Percentiles rank a stretch among this genome's conserved stretches.
Evolutionary conservation across 1,284 basidiomycete species (phyloP).

Genomic region (Leccinum huronense): DNA sequence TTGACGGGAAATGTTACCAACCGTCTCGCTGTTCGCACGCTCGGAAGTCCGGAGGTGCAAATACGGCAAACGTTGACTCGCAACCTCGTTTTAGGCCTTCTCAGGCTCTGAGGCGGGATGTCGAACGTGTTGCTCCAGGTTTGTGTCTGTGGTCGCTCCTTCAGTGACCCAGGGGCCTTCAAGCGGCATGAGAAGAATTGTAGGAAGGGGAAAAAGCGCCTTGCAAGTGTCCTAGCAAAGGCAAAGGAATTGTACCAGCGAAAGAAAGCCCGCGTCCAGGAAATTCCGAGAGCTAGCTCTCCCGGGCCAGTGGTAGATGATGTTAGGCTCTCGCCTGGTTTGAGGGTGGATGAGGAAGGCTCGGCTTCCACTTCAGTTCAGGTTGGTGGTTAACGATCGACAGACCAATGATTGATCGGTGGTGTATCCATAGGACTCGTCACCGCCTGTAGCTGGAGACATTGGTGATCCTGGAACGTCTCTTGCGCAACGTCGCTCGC

Average conservation of each 20-base stretch:
- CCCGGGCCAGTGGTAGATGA: not conserved
- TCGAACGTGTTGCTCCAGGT: not conserved
- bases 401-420: not conserved
- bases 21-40: not conserved
- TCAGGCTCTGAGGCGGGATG: not conserved
- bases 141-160: not conserved
- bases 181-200: not conserved
- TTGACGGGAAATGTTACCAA: not conserved
- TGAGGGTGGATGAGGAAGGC: no score
- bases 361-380: not conserved
- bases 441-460: not conserved
- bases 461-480: not conserved
- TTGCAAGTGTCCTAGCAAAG: not conserved
- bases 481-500: not conserved
- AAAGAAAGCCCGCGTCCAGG: not conserved
- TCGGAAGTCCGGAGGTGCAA: not conserved
- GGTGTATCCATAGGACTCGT: not conserved
- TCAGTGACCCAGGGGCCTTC: not conserved
- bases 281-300: not conserved
- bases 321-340: no score
- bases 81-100: not conserved
- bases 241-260: not conserved
- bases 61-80: not conserved
- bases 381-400: not conserved
- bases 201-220: not conserved